Evolutionary conservation across 768 basidiomycete genomes (phyloP).

Genomic region (Trametes villosa): DNA sequence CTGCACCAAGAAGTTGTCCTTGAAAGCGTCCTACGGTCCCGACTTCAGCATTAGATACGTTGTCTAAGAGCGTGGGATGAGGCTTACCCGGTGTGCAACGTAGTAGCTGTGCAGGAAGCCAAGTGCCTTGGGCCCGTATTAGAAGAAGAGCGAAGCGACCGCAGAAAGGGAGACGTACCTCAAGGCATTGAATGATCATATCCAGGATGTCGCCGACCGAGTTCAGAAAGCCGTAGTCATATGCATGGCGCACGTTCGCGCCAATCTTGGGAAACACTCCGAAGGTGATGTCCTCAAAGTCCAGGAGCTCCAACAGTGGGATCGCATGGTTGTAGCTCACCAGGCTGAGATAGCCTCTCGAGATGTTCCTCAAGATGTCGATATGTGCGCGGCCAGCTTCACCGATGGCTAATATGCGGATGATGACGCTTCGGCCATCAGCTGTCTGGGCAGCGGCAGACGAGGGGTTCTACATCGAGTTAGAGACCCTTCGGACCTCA

Average conservation of each 20-base stretch:
- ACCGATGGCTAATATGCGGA: slow-evolving; percentile 5
- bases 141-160: neutral
- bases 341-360: slow-evolving; percentile 14
- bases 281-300: slow-evolving; percentile 36
- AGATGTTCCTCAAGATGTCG: slow-evolving; percentile 29
- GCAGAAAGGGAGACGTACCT: slow-evolving; percentile 29
- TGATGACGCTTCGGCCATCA: slow-evolving; percentile 8
- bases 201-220: slow-evolving; percentile 38
- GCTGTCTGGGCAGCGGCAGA: neutral
- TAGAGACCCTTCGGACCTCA: neutral
- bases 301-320: slow-evolving; percentile 33
- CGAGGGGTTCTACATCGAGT: neutral
- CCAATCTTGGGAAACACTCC: slow-evolving; percentile 35
- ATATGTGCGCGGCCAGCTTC: slow-evolving; percentile 9
- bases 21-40: slow-evolving; percentile 1
- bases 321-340: slow-evolving; percentile 34
- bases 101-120: neutral
- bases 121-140: neutral
- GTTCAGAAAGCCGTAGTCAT: slow-evolving; percentile 34
- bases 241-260: slow-evolving; percentile 1
- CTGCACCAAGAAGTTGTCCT: slow-evolving; percentile 16
- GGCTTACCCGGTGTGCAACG: slow-evolving; percentile 8
- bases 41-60: no score
- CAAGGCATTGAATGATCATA: slow-evolving; percentile 37
- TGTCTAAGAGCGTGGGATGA: neutral